Evolutionary conservation across 1,284 basidiomycete genomes (phyloP), one percentile per base, ranked within the genome.

Genomic region (Coniophora puteana): DNA sequence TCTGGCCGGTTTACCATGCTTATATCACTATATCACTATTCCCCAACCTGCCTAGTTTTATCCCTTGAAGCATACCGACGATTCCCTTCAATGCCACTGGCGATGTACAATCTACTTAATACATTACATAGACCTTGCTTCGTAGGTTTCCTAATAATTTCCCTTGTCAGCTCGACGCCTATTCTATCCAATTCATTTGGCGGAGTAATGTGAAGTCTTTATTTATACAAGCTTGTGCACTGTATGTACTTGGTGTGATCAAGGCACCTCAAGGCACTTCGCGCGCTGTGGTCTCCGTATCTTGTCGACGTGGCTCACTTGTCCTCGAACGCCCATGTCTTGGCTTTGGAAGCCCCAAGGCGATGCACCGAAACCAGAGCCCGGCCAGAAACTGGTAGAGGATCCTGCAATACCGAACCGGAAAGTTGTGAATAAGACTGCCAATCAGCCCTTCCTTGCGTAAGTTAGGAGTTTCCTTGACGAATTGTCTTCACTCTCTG

Each of bases 371-470:
- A 48, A 45, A 32, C 45, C 47, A 30, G 39, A 36, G n/a, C 29
- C 53, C 18, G 12, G 46, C 1, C 42, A 62, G 36, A 56, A 64
- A 36, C 53, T 63, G 61, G 58, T 63, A 1, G 53, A 54, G 45
- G 81, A 85, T 56, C 81, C 82, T 36, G 48, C 58, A 36, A 71
- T 77, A 46, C 76, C 77, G 3, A 68, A 70, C 45, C 72, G 82
- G 51, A 74, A 78, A 74, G 86, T 91, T 30, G 75, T 80, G 26
- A 78, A 76, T 47, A 92, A 90, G 65, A 61, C 75, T 41, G 85
- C 89, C 25, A 92, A 92, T 64, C 70, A 74, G 48, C 89, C 89
- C 16, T 92, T 89, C 62, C 73, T 91, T 37, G 78, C 78, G 82
- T 90, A 66, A 51, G 85, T 77, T 48, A 37, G 20, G 27, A 20